A percentile compares a stretch with the other conserved stretches of the same genome.
These are phyloP conservation scores for Kuraishia borneana DNA, from an alignment of 805 yeast species.

Conservation along the genomic window DNA sequence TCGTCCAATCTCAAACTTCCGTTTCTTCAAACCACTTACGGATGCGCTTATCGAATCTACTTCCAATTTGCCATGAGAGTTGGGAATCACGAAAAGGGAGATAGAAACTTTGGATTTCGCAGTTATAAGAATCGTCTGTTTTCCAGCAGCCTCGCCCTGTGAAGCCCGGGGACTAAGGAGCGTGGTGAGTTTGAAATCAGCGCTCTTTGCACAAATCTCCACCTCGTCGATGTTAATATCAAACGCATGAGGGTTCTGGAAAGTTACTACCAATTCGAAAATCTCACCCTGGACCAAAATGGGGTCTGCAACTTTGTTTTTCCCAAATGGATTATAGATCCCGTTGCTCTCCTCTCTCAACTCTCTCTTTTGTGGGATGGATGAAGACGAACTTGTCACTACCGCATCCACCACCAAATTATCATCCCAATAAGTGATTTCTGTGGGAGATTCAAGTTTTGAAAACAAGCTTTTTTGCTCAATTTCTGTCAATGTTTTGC, in stretches of 20 bases:
- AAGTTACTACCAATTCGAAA: conserved; percentile 38
- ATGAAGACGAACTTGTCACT: not conserved
- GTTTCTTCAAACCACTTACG: conserved; percentile 37
- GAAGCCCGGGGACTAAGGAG: conserved; percentile 10
- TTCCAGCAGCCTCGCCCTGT: conserved; percentile 6
- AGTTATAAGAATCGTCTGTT: conserved; percentile 18
- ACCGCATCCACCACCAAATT: conserved; percentile 24
- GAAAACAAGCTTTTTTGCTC: conserved; percentile 41
- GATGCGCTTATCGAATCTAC: conserved; percentile 41
- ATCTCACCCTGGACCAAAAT: conserved; percentile 51
- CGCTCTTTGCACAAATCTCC: conserved; percentile 19
- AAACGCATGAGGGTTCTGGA: conserved; percentile 77
- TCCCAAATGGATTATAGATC: conserved; percentile 39
- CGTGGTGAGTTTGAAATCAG: conserved; percentile 15
- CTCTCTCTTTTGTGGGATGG: not conserved
- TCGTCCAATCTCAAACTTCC: conserved; percentile 22
- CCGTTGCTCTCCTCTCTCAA: not conserved
- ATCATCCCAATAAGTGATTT: conserved; percentile 61
- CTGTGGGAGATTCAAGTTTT: conserved; percentile 4
- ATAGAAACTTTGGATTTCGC: conserved; percentile 26
- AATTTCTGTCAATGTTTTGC: conserved; percentile 37
- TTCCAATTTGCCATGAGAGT: conserved; percentile 32
- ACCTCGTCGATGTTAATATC: conserved; percentile 50
- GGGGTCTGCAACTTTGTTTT: conserved; percentile 10
- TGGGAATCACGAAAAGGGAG: conserved; percentile 35